A percentile compares a stretch with the other conserved stretches of the same genome.
Conservation (phyloP, 495 filamentous ascomycete genomes). For the Aspergillus asperescens region DNA sequence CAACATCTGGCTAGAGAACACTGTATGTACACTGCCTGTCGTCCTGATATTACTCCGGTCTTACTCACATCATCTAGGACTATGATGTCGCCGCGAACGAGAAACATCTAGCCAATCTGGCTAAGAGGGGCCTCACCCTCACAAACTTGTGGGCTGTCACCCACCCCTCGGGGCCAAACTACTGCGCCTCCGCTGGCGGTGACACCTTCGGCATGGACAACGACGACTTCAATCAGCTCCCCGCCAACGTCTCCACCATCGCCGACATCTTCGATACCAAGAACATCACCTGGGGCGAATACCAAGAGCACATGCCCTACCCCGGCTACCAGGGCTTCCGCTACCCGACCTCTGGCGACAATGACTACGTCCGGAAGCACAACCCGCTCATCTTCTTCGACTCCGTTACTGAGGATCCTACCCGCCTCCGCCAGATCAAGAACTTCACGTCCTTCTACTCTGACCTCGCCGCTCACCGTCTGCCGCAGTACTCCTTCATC, state of each 20-base stretch:
- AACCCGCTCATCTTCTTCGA: slow-evolving; percentile 60
- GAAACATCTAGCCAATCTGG: slow-evolving; percentile 50
- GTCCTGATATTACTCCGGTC: neutral
- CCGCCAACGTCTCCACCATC: slow-evolving; percentile 58
- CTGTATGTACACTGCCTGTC: slow-evolving; percentile 35
- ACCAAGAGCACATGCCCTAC: slow-evolving; percentile 65
- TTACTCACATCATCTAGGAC: slow-evolving; percentile 38
- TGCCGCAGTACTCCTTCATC: slow-evolving; percentile 71
- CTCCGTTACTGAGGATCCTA: slow-evolving; percentile 47
- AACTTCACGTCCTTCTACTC: slow-evolving; percentile 58
- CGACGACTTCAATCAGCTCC: slow-evolving; percentile 53
- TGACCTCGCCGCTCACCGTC: slow-evolving; percentile 49
- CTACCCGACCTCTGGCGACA: slow-evolving; percentile 41
- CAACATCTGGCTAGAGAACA: slow-evolving; percentile 70
- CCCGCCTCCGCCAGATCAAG: slow-evolving; percentile 57
- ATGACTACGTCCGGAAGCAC: slow-evolving; percentile 72
- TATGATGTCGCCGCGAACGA: slow-evolving; percentile 47
- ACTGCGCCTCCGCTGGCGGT: slow-evolving; percentile 56
- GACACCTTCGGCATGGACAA: slow-evolving; percentile 67
- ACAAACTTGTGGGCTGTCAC: slow-evolving; percentile 59
- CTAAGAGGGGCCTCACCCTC: slow-evolving; percentile 55
- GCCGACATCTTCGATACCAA: slow-evolving; percentile 64
- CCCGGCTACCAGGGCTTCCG: slow-evolving; percentile 59
- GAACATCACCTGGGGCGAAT: slow-evolving; percentile 62
- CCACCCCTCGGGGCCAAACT: slow-evolving; percentile 69